Conservation (phyloP, 2,329 filamentous ascomycete species). For the Ceratocystis variospora region DNA sequence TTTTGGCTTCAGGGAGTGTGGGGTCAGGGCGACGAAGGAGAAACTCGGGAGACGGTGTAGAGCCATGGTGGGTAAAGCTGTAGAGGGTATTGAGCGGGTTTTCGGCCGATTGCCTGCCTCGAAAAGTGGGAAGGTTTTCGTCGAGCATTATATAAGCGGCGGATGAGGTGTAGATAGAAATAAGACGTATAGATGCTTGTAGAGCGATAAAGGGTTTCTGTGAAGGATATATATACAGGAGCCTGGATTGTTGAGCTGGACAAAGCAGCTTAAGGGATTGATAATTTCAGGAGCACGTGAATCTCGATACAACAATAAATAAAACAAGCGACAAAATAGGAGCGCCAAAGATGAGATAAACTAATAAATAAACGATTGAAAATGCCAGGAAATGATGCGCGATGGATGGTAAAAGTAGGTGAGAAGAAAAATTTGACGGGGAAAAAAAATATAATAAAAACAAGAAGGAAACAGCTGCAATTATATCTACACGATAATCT, state of each 20-base stretch:
- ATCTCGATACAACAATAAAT: background rate
- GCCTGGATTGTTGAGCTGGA: background rate
- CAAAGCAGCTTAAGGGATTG: background rate
- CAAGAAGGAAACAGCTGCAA: background rate
- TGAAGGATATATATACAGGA: background rate
- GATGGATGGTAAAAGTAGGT: background rate
- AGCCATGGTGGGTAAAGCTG: slow-evolving; percentile 57
- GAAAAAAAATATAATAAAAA: background rate
- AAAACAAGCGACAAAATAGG: background rate
- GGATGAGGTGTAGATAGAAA: background rate
- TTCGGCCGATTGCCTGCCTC: slow-evolving; percentile 38
- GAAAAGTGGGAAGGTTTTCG: slow-evolving; percentile 75
- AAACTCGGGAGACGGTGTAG: slow-evolving; percentile 67
- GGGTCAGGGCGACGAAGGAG: slow-evolving; percentile 66
- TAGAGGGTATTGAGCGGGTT: slow-evolving; percentile 43
- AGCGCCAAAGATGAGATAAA: background rate
- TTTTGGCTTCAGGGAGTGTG: slow-evolving; percentile 51
- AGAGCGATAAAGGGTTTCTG: background rate
- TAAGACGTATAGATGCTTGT: background rate
- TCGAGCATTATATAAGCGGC: slow-evolving; percentile 53
- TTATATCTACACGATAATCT: background rate
- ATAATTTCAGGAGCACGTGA: background rate
- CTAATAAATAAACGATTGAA: background rate
- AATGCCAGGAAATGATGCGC: background rate
- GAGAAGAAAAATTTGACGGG: background rate